Percentiles rank a stretch among this genome's conserved stretches.
Evolutionary conservation across 2,329 filamentous ascomycete genomes (phyloP).

Genomic region (Exophiala calicioides): DNA sequence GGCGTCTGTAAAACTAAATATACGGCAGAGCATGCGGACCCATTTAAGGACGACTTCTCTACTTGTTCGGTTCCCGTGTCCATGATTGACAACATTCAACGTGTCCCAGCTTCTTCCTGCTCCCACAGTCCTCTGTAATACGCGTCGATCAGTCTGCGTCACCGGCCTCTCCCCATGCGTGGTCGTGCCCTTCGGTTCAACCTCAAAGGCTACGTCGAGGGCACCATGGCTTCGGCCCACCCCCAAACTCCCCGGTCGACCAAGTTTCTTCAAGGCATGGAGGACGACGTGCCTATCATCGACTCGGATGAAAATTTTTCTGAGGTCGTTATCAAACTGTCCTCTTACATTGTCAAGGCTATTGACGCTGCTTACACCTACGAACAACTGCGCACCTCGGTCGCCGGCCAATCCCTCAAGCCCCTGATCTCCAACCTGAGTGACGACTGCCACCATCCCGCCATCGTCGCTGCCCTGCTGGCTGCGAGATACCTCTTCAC

Average conservation of each 20-base stretch:
- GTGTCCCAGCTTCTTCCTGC: too few species aligned
- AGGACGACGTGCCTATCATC: conserved; percentile 41
- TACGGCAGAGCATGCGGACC: too few species aligned
- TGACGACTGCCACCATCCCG: conserved; percentile 46
- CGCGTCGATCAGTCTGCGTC: too few species aligned
- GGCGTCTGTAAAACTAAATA: too few species aligned
- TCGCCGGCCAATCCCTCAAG: conserved; percentile 41
- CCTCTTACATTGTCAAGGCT: conserved; percentile 43
- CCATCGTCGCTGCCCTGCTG: conserved; percentile 53
- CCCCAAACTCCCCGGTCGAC: conserved; percentile 29
- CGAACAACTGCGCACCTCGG: conserved; percentile 45
- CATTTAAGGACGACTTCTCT: too few species aligned
- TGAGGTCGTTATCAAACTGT: conserved; percentile 44
- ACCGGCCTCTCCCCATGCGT: conserved; percentile 12
- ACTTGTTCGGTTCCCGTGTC: too few species aligned
- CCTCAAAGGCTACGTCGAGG: conserved; percentile 24
- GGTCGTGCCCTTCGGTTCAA: conserved; percentile 20
- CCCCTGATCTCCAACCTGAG: conserved; percentile 42
- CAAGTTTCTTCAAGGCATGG: conserved; percentile 19
- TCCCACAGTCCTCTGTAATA: too few species aligned
- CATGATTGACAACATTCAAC: too few species aligned
- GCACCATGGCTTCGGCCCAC: conserved; percentile 15
- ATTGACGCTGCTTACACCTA: conserved; percentile 47
- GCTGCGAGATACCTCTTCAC: conserved; percentile 60
- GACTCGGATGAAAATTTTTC: conserved; percentile 43